Evolutionary conservation across 169 alveolate genomes (phyloP), one percentile per base, ranked within the genome.

Genomic region (Cryptosporidium meleagridis): DNA sequence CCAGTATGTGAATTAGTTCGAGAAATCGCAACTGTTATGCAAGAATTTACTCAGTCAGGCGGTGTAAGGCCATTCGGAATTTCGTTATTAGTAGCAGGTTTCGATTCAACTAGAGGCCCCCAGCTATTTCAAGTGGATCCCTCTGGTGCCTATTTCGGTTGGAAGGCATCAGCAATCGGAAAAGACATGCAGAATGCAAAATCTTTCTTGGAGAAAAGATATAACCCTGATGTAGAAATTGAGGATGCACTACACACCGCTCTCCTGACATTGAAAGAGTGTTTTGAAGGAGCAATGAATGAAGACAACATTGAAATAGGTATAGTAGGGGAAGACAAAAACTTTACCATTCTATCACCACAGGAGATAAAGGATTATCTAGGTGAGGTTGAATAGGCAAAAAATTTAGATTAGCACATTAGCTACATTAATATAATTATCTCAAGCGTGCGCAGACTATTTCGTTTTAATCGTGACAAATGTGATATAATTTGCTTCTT

Each of bases 21-120:
- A 87, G 97, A 97, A 89, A 96, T 97, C 16, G 99, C 99, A 55
- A 94, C 97, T 18, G 97, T 97, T 75, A 97, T 97, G 96, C 97
- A 98, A 93, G 99, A 97, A 93, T 98, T 95, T 91, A 98, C 99
- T n/a, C 99, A 98, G 91, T 93, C 98, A 3, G 99, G 99, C 23
- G 99, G 99, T 0, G 99, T 98, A 0, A 96, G 99, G 69, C 99
- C 99, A 51, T 98, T 97, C 75, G 99, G 99, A 31, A 98, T 98
- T 58, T 98, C 99, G 1, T 89, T 98, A 69, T 92, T 98, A 44
- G 96, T 98, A 33, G 99, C 99, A 18, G 99, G 99, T 3, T 97
- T 95, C 58, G 99, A 98, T 93, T 93, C 94, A 55, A 95, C 94
- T 35, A 73, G 75, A 41, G 99, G 99, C 10, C 99, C 99, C 12